These are phyloP conservation scores for Aspergillus melleus DNA, from an alignment of 2,329 filamentous ascomycete genomes.

Conservation along the genomic window DNA sequence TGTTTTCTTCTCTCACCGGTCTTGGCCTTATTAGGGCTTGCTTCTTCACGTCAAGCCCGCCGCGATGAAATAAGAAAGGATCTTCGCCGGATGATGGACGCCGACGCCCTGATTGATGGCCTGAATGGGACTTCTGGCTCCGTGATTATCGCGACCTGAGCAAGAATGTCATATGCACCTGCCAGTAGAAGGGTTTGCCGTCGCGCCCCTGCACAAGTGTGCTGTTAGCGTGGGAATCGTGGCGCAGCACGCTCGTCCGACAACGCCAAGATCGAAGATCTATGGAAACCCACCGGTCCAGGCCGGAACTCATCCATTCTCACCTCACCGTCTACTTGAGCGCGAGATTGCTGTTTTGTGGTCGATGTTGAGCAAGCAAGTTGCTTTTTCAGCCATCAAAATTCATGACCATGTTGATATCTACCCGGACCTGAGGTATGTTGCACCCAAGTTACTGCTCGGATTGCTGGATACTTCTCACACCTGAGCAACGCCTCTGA, in stretches of 20 bases:
- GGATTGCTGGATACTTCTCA: background rate
- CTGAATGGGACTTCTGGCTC: background rate
- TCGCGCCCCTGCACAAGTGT: background rate
- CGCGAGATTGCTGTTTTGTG: too few relatives aligned
- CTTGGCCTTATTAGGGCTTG: background rate
- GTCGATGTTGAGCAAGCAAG: too few relatives aligned
- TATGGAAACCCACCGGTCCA: background rate
- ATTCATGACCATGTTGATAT: too few relatives aligned
- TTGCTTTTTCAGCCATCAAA: too few relatives aligned
- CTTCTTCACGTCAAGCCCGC: background rate
- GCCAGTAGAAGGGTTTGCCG: background rate
- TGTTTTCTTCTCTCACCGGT: background rate
- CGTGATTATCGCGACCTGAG: background rate
- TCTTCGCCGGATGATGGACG: background rate
- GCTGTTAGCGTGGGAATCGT: slow-evolving; percentile 3
- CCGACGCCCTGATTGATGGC: background rate
- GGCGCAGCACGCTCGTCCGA: slow-evolving; percentile 9
- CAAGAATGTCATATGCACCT: background rate
- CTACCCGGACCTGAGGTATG: too few relatives aligned
- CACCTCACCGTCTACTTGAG: background rate
- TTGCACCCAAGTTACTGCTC: background rate
- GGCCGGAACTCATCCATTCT: background rate
- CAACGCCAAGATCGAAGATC: slow-evolving; percentile 7
- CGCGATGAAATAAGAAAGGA: too few relatives aligned
- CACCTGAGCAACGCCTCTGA: too few relatives aligned